Evolutionary conservation across 2,329 filamentous ascomycete species (phyloP).

Genomic region (Fonsecaea nubica): DNA sequence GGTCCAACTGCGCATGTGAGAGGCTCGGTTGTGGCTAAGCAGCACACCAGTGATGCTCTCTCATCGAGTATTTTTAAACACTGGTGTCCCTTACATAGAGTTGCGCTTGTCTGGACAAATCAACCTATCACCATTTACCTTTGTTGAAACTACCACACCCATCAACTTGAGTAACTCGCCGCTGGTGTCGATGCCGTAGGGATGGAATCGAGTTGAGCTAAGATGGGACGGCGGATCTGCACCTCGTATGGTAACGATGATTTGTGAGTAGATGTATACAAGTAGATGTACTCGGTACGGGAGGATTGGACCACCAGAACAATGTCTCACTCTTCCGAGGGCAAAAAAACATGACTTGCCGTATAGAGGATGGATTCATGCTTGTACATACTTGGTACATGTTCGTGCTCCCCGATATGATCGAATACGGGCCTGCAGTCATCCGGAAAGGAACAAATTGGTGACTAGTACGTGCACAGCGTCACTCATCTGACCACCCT

Average conservation of each 20-base stretch:
- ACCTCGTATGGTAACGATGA: background rate
- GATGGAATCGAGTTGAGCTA: background rate
- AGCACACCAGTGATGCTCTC: background rate
- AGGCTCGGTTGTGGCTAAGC: constrained; percentile 27
- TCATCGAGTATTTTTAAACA: constrained; percentile 20
- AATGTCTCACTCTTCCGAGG: constrained; percentile 15
- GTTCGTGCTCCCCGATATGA: background rate
- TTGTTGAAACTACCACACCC: background rate
- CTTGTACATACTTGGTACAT: background rate
- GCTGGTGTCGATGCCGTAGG: background rate
- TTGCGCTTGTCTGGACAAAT: background rate
- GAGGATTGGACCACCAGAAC: background rate
- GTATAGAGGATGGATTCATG: background rate
- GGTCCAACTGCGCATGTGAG: constrained; percentile 12
- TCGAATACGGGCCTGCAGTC: constrained; percentile 18
- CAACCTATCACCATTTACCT: background rate
- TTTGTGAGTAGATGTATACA: background rate
- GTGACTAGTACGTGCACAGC: background rate
- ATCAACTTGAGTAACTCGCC: background rate
- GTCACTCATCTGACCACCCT: constrained; percentile 14
- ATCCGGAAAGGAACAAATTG: constrained; percentile 8
- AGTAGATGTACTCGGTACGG: background rate
- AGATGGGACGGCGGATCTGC: background rate
- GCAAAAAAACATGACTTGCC: background rate
- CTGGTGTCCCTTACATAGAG: constrained; percentile 12